Evolutionary conservation across 2,329 filamentous ascomycete species (phyloP).

Genomic region (Rhynchosporium agropyri): DNA sequence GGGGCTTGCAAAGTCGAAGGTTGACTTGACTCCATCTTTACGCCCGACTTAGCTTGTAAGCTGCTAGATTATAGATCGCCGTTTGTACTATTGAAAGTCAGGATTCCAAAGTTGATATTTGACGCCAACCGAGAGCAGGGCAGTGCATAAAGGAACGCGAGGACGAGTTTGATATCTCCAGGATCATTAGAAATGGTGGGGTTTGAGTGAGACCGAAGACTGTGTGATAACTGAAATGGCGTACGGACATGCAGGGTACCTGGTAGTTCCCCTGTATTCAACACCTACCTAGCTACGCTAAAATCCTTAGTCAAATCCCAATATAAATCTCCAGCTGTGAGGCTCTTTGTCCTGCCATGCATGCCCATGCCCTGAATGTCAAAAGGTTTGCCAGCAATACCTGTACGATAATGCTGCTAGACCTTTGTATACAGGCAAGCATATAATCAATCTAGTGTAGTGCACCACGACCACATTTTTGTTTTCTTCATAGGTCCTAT

Average conservation of each 20-base stretch:
- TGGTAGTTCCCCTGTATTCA: background rate
- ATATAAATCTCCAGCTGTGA: slow-evolving; percentile 3
- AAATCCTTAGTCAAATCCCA: background rate
- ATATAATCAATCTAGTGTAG: background rate
- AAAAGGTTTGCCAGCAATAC: background rate
- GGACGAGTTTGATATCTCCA: background rate
- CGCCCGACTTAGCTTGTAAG: background rate
- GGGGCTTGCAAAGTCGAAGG: background rate
- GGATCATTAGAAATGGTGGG: too few species aligned
- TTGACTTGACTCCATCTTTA: slow-evolving; percentile 10
- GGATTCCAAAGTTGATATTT: background rate
- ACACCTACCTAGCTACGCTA: background rate
- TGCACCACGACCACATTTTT: background rate
- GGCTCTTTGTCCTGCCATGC: background rate
- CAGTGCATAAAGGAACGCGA: background rate
- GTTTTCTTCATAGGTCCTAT: background rate
- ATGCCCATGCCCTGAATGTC: too few species aligned
- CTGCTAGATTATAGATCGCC: background rate
- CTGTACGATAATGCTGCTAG: background rate
- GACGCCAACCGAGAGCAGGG: background rate
- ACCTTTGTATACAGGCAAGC: background rate
- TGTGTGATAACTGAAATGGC: too few species aligned
- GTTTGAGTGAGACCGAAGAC: too few species aligned
- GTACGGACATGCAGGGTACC: background rate
- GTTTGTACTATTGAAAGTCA: too few species aligned